phyloP scores from a whole-genome alignment of 1,139 yeast genomes.

The Zhuliangozyma parablackwelliae region DNA sequence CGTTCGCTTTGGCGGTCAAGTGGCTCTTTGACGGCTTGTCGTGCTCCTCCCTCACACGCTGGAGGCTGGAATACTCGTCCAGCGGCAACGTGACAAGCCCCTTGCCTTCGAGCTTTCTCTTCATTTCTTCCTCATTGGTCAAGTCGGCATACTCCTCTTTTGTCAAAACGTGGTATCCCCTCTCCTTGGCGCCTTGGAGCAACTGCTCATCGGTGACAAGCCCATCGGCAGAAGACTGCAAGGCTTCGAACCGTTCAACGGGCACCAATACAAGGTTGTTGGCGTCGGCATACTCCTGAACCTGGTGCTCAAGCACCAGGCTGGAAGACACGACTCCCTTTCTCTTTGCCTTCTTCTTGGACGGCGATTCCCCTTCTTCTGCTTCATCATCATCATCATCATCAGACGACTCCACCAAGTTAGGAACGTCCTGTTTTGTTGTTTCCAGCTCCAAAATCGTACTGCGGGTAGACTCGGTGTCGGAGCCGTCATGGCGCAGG shows the following conservation, averaged over 20 bases:
- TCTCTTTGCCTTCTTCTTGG: slow-evolving; percentile 7
- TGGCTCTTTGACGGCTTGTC: slow-evolving; percentile 25
- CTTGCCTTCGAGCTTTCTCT: slow-evolving; percentile 21
- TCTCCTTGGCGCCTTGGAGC: slow-evolving; percentile 17
- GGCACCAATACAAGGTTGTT: slow-evolving; percentile 50
- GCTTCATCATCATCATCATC: slow-evolving; percentile 11
- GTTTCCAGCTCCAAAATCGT: slow-evolving; percentile 5
- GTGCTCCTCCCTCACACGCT: slow-evolving; percentile 3
- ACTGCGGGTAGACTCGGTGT: slow-evolving; percentile 15
- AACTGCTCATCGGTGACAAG: slow-evolving; percentile 15
- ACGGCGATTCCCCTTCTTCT: slow-evolving; percentile 1
- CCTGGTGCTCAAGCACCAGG: slow-evolving; percentile 28
- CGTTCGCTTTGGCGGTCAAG: slow-evolving; percentile 27
- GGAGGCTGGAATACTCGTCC: slow-evolving; percentile 10
- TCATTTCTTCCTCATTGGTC: slow-evolving; percentile 32
- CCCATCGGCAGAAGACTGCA: slow-evolving; percentile 17
- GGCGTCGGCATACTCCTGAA: slow-evolving; percentile 43
- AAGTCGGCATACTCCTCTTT: slow-evolving; percentile 24
- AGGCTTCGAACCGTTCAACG: slow-evolving; percentile 39
- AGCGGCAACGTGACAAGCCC: slow-evolving; percentile 34
- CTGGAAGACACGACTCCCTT: slow-evolving; percentile 6
- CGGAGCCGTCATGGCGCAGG: slow-evolving; percentile 11
- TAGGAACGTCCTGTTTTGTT: slow-evolving; percentile 18
- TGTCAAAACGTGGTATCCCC: slow-evolving; percentile 26
- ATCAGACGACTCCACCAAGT: slow-evolving; percentile 31